These are phyloP conservation scores for Staphylotrichum longicolle DNA, from an alignment of 495 filamentous ascomycete genomes.

Conservation along the genomic window DNA sequence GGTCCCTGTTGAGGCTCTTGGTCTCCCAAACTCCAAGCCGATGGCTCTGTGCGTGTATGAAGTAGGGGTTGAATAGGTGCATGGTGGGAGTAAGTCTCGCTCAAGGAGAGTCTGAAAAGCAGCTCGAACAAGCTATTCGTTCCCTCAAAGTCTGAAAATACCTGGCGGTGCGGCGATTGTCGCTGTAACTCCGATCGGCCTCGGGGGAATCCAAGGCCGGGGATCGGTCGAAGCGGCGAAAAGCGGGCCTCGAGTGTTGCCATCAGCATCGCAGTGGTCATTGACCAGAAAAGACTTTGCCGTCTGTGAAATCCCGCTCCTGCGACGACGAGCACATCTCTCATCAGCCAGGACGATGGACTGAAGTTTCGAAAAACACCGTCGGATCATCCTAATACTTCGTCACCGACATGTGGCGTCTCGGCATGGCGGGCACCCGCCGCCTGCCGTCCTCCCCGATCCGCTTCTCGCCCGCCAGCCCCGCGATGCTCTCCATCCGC, in stretches of 20 bases:
- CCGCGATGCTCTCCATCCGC: neutral
- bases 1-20: too few species aligned
- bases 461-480: neutral
- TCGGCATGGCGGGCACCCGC: constrained; percentile 8
- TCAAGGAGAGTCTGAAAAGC: too few species aligned
- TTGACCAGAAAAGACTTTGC: neutral
- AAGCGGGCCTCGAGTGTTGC: constrained; percentile 6
- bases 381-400: neutral
- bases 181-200: constrained; percentile 7
- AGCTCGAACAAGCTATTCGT: too few species aligned
- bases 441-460: constrained; percentile 1
- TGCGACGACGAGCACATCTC: too few species aligned
- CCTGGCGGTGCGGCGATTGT: neutral
- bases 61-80: too few species aligned
- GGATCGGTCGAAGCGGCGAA: constrained; percentile 4
- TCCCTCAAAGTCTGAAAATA: too few species aligned
- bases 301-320: neutral
- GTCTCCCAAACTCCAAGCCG: too few species aligned
- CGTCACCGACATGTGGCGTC: constrained; percentile 20
- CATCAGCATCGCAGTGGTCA: neutral
- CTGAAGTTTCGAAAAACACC: neutral
- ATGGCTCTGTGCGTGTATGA: too few species aligned
- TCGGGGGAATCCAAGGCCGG: constrained; percentile 7
- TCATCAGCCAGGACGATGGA: neutral
- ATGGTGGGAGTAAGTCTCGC: too few species aligned